Percentiles rank a stretch among this genome's conserved stretches.
Conservation (phyloP, 257 asterid species). For the Eustoma russellianum region DNA sequence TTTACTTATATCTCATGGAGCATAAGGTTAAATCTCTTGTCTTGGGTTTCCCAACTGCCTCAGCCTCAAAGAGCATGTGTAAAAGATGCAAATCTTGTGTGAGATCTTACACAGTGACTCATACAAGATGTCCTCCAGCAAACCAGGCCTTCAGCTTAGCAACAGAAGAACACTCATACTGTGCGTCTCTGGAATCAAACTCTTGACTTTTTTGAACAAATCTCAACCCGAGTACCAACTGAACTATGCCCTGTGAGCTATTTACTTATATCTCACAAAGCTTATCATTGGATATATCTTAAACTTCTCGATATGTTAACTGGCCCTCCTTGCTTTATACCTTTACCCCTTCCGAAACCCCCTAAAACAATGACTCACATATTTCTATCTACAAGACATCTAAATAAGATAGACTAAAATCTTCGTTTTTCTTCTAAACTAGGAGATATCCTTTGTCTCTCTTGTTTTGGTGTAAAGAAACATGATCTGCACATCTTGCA, state of each 20-base stretch:
- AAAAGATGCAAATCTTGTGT: too few species aligned
- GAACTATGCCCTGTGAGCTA: too few species aligned
- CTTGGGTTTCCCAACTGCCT: too few species aligned
- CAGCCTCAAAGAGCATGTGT: too few species aligned
- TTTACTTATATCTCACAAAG: constrained; percentile 34
- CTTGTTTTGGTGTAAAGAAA: constrained; percentile 18
- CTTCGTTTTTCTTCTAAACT: constrained; percentile 10
- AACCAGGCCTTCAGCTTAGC: too few species aligned
- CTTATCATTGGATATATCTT: constrained; percentile 75
- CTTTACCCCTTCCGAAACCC: constrained; percentile 45
- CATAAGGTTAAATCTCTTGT: too few species aligned
- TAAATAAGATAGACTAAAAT: constrained; percentile 12
- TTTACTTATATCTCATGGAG: constrained; percentile 29
- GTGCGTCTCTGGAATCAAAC: too few species aligned
- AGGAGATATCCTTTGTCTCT: constrained; percentile 10
- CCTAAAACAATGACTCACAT: neutral
- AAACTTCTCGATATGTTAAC: constrained; percentile 38
- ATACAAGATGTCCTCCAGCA: too few species aligned
- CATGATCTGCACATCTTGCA: constrained; percentile 38
- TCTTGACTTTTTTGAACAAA: too few species aligned
- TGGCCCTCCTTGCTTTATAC: constrained; percentile 39
- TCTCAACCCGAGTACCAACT: too few species aligned
- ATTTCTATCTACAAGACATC: neutral
- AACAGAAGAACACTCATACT: too few species aligned
- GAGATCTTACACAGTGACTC: too few species aligned